phyloP scores from a whole-genome alignment of 768 basidiomycete species.

The Naganishia friedmannii region DNA sequence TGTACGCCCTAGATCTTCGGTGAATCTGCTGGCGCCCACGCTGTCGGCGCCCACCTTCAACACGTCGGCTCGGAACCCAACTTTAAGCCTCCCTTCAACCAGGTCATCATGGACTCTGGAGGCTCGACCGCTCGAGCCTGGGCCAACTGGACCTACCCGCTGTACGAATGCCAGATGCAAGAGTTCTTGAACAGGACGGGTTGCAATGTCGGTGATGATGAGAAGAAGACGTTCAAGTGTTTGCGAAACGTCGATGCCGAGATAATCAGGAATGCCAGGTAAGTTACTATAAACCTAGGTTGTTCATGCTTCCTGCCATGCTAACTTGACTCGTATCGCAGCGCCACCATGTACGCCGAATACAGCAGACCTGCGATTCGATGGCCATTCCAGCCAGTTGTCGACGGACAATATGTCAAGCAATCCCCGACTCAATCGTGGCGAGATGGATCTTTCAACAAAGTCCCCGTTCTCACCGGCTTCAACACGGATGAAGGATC shows the following conservation, averaged over 20 bases:
- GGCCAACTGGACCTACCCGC: conserved; percentile 23
- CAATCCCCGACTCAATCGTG: conserved; percentile 23
- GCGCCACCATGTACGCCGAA: conserved; percentile 2
- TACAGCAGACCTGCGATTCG: conserved; percentile 20
- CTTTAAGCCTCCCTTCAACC: conserved; percentile 21
- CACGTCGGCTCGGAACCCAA: conserved; percentile 16
- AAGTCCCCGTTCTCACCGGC: conserved; percentile 31
- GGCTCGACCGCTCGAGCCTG: conserved; percentile 25
- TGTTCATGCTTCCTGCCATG: too few species aligned
- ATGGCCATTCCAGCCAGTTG: conserved; percentile 28
- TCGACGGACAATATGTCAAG: conserved; percentile 23
- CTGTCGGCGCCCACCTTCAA: conserved; percentile 26
- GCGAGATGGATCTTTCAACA: conserved; percentile 17
- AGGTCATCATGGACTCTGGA: conserved; percentile 28
- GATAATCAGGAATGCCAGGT: conserved; percentile 21
- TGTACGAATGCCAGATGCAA: conserved; percentile 16
- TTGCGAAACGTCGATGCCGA: conserved; percentile 13
- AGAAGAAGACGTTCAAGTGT: conserved; percentile 18
- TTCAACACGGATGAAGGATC: conserved; percentile 26
- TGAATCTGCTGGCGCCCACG: conserved; percentile 26
- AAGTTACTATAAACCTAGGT: neutral
- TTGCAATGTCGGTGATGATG: conserved; percentile 1
- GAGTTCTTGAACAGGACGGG: conserved; percentile 24
- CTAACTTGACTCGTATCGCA: neutral
- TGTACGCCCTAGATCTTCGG: neutral